phyloP scores from a whole-genome alignment of 495 filamentous ascomycete genomes.

The Aspergillus mulundensis region DNA sequence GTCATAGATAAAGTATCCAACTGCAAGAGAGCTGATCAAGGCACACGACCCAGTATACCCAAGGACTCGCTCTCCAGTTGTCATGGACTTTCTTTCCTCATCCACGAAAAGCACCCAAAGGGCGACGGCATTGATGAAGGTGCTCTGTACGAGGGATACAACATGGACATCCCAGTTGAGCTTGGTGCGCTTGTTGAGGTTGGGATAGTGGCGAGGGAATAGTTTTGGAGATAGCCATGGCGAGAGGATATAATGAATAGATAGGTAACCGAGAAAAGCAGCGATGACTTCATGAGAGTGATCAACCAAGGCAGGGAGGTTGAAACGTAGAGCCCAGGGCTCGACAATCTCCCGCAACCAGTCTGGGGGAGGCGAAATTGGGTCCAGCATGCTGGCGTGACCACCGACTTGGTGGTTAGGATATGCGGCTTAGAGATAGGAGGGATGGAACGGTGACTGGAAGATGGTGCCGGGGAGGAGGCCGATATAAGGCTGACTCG shows the following conservation, averaged over 20 bases:
- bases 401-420: background rate
- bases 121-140: conserved; percentile 70
- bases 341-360: conserved; percentile 39
- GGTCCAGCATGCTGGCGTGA: conserved; percentile 44
- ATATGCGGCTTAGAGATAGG: background rate
- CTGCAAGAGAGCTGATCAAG: conserved; percentile 77
- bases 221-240: conserved; percentile 65
- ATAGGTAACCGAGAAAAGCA: conserved; percentile 70
- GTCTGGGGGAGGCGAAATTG: conserved; percentile 42
- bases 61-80: conserved; percentile 73
- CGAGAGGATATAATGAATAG: conserved; percentile 69
- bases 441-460: background rate
- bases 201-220: conserved; percentile 69
- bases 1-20: conserved; percentile 97
- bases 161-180: conserved; percentile 97
- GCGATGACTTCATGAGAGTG: conserved; percentile 87
- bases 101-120: conserved; percentile 82
- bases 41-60: conserved; percentile 83
- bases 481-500: conserved; percentile 4
- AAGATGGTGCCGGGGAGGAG: background rate
- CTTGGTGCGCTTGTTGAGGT: conserved; percentile 61
- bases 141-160: conserved; percentile 83
- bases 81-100: conserved; percentile 69
- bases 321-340: conserved; percentile 46
- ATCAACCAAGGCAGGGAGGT: conserved; percentile 67